Percentiles rank a stretch among this genome's conserved stretches.
phyloP scores from a whole-genome alignment of 164 flowering plant genomes.

The Piper betle region DNA sequence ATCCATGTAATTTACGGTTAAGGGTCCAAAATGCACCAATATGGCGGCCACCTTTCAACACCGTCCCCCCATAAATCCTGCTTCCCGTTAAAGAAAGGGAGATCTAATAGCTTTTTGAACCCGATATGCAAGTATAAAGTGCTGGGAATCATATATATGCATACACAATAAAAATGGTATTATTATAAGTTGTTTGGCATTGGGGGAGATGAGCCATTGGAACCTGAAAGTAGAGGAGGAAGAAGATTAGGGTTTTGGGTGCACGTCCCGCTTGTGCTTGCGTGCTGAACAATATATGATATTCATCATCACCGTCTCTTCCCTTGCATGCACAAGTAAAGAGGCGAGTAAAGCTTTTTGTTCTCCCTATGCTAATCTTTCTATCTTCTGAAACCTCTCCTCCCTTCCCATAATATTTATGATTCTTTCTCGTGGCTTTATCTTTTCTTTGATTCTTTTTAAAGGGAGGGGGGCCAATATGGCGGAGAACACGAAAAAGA shows the following conservation, averaged over 20 bases:
- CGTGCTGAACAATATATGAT: no score
- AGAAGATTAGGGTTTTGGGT: neutral
- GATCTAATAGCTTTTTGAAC: constrained; percentile 1
- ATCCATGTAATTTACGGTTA: constrained; percentile 5
- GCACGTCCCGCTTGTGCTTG: neutral
- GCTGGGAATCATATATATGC: no score
- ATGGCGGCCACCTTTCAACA: neutral
- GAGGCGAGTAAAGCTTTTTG: constrained; percentile 7
- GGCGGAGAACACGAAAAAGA: constrained; percentile 42
- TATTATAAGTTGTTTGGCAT: constrained; percentile 2
- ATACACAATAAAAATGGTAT: neutral
- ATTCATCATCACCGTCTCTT: neutral
- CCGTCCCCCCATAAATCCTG: neutral
- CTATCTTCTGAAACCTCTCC: constrained; percentile 16
- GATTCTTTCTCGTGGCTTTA: constrained; percentile 19
- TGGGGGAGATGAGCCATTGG: neutral
- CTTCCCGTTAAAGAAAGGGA: neutral
- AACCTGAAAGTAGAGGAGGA: no score
- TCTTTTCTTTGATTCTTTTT: constrained; percentile 23
- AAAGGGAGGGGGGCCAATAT: constrained; percentile 26
- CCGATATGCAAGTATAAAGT: neutral
- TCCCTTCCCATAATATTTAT: neutral
- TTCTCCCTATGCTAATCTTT: constrained; percentile 7
- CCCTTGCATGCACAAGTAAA: constrained; percentile 4
- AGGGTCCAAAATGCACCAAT: neutral